phyloP scores from a whole-genome alignment of 2,329 filamentous ascomycete genomes.

The Fusarium algeriense region DNA sequence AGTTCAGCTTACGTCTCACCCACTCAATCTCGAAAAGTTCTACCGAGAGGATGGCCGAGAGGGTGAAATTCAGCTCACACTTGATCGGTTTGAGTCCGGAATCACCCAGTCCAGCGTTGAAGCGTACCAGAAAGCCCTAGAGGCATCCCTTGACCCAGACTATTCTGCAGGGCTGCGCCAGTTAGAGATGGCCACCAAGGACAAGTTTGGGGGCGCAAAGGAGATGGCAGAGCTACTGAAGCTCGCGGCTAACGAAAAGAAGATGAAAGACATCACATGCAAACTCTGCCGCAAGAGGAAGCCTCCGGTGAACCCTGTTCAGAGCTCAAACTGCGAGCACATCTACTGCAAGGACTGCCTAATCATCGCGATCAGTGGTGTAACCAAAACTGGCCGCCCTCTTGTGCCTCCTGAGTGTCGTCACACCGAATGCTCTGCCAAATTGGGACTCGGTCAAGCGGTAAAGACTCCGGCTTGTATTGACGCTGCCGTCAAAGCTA shows the following conservation, averaged over 20 bases:
- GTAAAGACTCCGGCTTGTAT: conserved; percentile 11
- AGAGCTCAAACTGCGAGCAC: conserved; percentile 45
- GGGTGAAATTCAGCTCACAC: not conserved
- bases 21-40: conserved; percentile 47
- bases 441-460: not conserved
- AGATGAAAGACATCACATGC: conserved; percentile 1
- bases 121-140: accelerated
- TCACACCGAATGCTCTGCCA: accelerated
- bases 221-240: conserved; percentile 36
- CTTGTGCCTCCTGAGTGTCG: not conserved
- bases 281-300: conserved; percentile 1
- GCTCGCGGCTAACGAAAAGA: conserved; percentile 25
- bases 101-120: accelerated
- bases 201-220: conserved; percentile 1
- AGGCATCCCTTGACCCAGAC: accelerated
- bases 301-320: not conserved
- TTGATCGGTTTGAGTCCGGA: not conserved
- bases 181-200: not conserved
- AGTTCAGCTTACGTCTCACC: conserved; percentile 46
- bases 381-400: not conserved
- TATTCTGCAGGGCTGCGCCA: not conserved
- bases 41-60: conserved; percentile 11
- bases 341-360: conserved; percentile 49
- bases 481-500: accelerated
- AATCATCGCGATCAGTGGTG: accelerated